Conservation (phyloP, 345 rosid genomes). For the Linum trigynum region DNA sequence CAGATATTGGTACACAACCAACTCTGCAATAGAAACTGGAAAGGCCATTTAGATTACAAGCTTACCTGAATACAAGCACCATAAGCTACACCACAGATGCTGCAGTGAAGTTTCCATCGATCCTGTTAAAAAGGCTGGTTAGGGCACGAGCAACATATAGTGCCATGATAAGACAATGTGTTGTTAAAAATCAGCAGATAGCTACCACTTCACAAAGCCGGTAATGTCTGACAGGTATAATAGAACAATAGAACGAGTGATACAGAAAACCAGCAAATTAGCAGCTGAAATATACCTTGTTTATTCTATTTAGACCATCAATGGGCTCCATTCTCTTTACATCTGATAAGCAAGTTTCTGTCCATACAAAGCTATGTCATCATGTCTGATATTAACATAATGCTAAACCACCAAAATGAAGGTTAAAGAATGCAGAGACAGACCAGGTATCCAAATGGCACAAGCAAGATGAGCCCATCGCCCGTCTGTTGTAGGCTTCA, state of each 20-base stretch:
- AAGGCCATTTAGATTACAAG: slow-evolving; percentile 3
- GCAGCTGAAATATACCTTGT: slow-evolving; percentile 38
- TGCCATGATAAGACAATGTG: not conserved
- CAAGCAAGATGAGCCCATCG: slow-evolving; percentile 98
- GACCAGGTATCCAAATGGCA: slow-evolving; percentile 99
- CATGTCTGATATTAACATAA: slow-evolving; percentile 11
- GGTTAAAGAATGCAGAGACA: slow-evolving; percentile 12
- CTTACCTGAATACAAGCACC: slow-evolving; percentile 98
- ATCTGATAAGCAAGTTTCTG: slow-evolving; percentile 93
- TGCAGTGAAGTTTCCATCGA: slow-evolving; percentile 90
- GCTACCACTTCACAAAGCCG: not conserved
- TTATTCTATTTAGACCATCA: slow-evolving; percentile 75
- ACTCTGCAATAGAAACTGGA: not conserved
- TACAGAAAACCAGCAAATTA: not conserved
- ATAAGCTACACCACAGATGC: slow-evolving; percentile 81
- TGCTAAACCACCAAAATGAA: slow-evolving; percentile 9
- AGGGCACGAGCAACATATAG: not conserved
- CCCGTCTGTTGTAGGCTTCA: slow-evolving; percentile 91
- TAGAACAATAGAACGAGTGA: slow-evolving; percentile 2
- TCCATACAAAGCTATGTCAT: slow-evolving; percentile 20
- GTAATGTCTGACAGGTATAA: too few species aligned
- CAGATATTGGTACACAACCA: not conserved
- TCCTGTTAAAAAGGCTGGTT: slow-evolving; percentile 36
- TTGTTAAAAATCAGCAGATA: not conserved
- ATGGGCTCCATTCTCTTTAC: slow-evolving; percentile 97